Evolutionary conservation across 2,329 filamentous ascomycete genomes (phyloP), one percentile per base, ranked within the genome.

Genomic region (Torrubiella hemipterigena): DNA sequence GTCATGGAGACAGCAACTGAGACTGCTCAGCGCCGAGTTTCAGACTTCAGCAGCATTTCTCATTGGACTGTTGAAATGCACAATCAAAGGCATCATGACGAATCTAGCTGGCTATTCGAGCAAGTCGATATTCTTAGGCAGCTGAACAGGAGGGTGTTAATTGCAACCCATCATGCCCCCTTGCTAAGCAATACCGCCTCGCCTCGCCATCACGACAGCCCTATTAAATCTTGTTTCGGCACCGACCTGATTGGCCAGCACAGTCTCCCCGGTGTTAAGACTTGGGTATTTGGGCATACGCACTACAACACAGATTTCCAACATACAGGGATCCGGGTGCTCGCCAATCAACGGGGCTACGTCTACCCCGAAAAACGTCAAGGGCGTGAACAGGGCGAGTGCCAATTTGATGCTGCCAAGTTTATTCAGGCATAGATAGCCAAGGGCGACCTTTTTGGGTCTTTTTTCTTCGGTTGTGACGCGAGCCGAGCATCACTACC

Each of bases 101-200:
- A 77, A 37, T 38, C 62, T 4, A 41, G 51, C 3, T 77, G 70
- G 70, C 51, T 77, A 10, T 51, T 45, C 16, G 41, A 36, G 11
- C 54, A 63, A 38, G 49, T 63, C 18, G 45, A 41, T 21, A 33
- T 21, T 30, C 37, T 27, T 34, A 31, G 15, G 27, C 38, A 42
- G 23, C 35, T 39, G 12, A 33, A 30, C 2, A 39, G 47, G 29
- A 40, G 29, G 24, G 32, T 73, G 6, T 35, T 77, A 0, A 58
- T 77, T 0, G 58, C 65, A 1, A 76, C 69, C 1, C 69, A 76
- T 32, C 71, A 77, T 42, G 68, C 70, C 3, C 71, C 72, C 2
- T 63, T 54, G n/a, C 39, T 67, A 1, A 38, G 57, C 27, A 58
- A 56, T 6, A 64, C 66, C 3, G 65, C 69, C 1, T 54, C 55